These are phyloP conservation scores for Infundibulicybe gibba DNA, from an alignment of 768 basidiomycete species.

Conservation along the genomic window DNA sequence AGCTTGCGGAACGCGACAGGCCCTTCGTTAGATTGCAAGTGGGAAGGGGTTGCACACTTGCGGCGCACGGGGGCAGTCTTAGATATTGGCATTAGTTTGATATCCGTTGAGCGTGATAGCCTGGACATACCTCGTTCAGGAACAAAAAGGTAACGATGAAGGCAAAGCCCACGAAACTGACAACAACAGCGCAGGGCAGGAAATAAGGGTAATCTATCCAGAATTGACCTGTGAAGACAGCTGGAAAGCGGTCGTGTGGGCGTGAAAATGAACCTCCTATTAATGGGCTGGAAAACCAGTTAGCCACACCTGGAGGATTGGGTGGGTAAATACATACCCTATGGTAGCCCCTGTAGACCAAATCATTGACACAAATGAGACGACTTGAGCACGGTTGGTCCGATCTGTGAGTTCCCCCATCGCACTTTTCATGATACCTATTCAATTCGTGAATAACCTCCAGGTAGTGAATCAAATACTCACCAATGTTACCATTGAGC, in stretches of 20 bases:
- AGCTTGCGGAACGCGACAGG: slow-evolving; percentile 20
- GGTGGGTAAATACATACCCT: slow-evolving; percentile 26
- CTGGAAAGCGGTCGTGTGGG: slow-evolving; percentile 19
- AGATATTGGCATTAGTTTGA: too few relatives aligned
- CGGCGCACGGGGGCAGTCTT: neutral
- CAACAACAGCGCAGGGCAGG: slow-evolving; percentile 9
- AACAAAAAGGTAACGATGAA: too few relatives aligned
- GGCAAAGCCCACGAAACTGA: too few relatives aligned
- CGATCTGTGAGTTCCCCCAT: slow-evolving; percentile 45
- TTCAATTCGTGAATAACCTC: slow-evolving; percentile 50
- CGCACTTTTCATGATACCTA: too few relatives aligned
- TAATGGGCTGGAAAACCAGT: slow-evolving; percentile 2
- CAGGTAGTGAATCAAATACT: slow-evolving; percentile 39
- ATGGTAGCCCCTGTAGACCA: slow-evolving; percentile 16
- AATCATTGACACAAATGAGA: too few relatives aligned
- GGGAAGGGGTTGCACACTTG: neutral
- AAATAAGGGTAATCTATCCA: too few relatives aligned
- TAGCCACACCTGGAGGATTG: neutral
- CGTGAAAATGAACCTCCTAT: too few relatives aligned
- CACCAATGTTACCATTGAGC: too few relatives aligned
- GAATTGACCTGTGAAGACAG: slow-evolving; percentile 16
- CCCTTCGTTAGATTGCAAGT: neutral
- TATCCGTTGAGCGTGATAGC: too few relatives aligned
- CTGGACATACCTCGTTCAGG: too few relatives aligned
- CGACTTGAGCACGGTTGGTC: slow-evolving; percentile 31